Evolutionary conservation across 371 early-diverging fungal species (phyloP).

Genomic region (Phascolomyces articulosus): DNA sequence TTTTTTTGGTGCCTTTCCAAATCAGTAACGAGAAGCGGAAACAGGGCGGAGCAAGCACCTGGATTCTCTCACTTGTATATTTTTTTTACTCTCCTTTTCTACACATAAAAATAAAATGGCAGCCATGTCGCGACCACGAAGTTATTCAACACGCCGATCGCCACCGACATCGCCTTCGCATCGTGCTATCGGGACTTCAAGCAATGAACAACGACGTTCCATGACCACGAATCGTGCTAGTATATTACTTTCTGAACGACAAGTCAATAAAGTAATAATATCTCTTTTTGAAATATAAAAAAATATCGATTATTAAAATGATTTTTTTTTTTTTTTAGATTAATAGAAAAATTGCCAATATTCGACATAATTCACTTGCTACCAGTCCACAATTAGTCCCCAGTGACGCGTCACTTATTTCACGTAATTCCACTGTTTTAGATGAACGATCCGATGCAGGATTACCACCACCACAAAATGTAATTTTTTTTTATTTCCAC

Average conservation of each 20-base stretch:
- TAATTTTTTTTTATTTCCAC: background rate
- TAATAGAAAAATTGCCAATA: conserved; percentile 38
- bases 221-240: conserved; percentile 19
- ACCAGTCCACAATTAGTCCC: conserved; percentile 16
- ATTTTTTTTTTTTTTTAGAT: conserved; percentile 29
- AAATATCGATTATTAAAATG: background rate
- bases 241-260: conserved; percentile 38
- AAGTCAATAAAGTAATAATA: conserved; percentile 41
- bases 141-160: conserved; percentile 22
- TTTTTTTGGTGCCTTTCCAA: conserved; percentile 12
- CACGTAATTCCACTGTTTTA: conserved; percentile 10
- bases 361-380: conserved; percentile 32
- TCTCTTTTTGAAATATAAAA: background rate
- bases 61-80: background rate
- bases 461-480: background rate
- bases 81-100: background rate
- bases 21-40: background rate
- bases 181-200: conserved; percentile 9
- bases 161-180: conserved; percentile 21
- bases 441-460: conserved; percentile 6
- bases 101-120: conserved; percentile 10
- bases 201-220: conserved; percentile 15
- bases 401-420: conserved; percentile 6
- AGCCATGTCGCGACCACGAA: conserved; percentile 27
- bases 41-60: background rate